These are phyloP conservation scores for Dipodascus albidus DNA, from an alignment of 805 yeast genomes.

Conservation along the genomic window DNA sequence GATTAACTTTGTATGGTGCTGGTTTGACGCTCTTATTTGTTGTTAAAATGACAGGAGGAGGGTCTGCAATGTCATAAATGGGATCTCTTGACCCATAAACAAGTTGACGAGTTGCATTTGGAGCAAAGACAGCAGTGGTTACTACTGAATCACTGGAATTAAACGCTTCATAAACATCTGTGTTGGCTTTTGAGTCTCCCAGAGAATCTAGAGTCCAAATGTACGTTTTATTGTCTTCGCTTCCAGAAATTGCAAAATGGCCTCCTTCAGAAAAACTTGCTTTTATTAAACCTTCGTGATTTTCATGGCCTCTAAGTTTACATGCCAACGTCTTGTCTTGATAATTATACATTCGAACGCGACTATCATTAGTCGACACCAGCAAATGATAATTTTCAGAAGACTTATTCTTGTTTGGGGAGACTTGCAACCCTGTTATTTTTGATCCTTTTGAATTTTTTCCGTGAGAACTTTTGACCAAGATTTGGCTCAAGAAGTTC, in stretches of 20 bases:
- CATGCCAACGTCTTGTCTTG: slow-evolving; percentile 44
- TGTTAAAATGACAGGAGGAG: slow-evolving; percentile 20
- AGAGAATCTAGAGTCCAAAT: slow-evolving; percentile 48
- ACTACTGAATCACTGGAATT: slow-evolving; percentile 68
- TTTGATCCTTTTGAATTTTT: slow-evolving; percentile 37
- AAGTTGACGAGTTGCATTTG: slow-evolving; percentile 49
- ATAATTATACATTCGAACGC: slow-evolving; percentile 54
- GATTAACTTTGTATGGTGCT: not conserved
- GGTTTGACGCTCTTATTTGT: not conserved
- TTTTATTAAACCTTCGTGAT: slow-evolving; percentile 57
- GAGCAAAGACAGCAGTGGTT: slow-evolving; percentile 72
- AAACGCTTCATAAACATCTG: slow-evolving; percentile 42
- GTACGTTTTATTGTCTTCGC: slow-evolving; percentile 82
- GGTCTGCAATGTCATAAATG: slow-evolving; percentile 48
- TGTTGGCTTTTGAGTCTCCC: slow-evolving; percentile 7
- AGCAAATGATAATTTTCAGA: slow-evolving; percentile 26
- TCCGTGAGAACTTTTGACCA: slow-evolving; percentile 23
- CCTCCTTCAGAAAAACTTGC: slow-evolving; percentile 54
- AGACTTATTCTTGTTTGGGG: not conserved
- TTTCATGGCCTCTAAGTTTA: slow-evolving; percentile 62
- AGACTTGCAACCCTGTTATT: slow-evolving; percentile 61
- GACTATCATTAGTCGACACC: slow-evolving; percentile 75
- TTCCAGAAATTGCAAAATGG: slow-evolving; percentile 56
- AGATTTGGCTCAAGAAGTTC: slow-evolving; percentile 37
- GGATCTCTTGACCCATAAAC: slow-evolving; percentile 69